Percentiles rank a stretch among this genome's conserved stretches.
Conservation (phyloP, 1,139 yeast species). For the Debaryomyces coudertii region DNA sequence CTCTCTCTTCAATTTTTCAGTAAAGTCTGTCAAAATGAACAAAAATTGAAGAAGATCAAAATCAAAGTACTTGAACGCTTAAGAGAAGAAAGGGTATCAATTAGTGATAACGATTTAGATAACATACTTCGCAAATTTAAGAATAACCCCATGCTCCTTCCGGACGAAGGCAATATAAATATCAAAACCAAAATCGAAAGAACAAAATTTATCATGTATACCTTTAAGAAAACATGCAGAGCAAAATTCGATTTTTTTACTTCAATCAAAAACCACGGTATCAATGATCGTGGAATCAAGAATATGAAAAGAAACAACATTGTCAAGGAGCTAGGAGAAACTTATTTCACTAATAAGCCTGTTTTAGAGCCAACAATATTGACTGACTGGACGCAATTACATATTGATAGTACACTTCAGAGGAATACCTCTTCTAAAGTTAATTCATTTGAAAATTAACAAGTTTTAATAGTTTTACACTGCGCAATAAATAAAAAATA, state of each 20-base stretch:
- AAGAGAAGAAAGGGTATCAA: neutral
- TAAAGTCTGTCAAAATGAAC: neutral
- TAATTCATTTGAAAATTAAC: neutral
- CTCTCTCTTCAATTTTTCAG: slow-evolving; percentile 4
- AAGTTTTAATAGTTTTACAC: neutral
- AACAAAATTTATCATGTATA: neutral
- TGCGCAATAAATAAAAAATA: slow-evolving; percentile 1
- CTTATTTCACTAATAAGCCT: slow-evolving; percentile 2
- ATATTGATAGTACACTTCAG: neutral
- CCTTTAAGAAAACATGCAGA: neutral
- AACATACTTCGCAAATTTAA: neutral
- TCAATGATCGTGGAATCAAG: neutral
- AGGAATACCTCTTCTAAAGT: neutral
- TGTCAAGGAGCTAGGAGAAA: neutral
- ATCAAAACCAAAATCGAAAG: slow-evolving; percentile 5
- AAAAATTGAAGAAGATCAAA: neutral
- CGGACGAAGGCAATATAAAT: neutral
- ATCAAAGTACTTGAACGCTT: neutral
- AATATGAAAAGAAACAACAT: neutral
- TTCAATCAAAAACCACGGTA: neutral
- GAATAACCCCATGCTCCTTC: neutral
- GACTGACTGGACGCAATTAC: neutral
- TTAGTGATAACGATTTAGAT: neutral
- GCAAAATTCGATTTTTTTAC: neutral
- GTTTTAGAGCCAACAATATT: neutral